Evolutionary conservation across 495 filamentous ascomycete genomes (phyloP), one percentile per base, ranked within the genome.

Genomic region (Aspergillus diversus): DNA sequence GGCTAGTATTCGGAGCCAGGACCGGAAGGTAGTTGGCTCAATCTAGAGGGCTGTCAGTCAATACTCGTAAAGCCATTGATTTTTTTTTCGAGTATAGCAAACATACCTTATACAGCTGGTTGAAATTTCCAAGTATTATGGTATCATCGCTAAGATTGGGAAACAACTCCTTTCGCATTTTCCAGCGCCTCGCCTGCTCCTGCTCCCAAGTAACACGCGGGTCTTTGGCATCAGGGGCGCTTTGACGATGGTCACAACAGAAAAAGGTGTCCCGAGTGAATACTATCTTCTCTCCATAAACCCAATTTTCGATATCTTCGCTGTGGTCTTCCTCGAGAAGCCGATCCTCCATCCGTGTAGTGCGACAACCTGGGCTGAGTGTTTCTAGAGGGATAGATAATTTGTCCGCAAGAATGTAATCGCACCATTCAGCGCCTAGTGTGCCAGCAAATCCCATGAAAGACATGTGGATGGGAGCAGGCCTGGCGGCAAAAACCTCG

Each of bases 381-480:
- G 93, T 97, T 5, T 87, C 86, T 5, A 81, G 82, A 0, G 95
- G 96, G 57, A 99, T 89, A 0, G 95, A 93, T 7, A 91, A 91
- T 49, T 89, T 79, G 69, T 99, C 95, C 5, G 95, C 93, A 33
- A 98, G 84, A 33, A 99, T 86, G 69, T 99, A 99, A 69, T 99
- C 95, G 72, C 95, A 99, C 95, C 95, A 99, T 70, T 98, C 95
- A 33, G 95, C 95, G 11, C 96, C 95, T 8, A 99, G 81, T 3
- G 95, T 97, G 7, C 95, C 95, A 1, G 95, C 95, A 75, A 99
- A 98, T 2, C 95, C 95, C 95, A 99, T 99, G 73, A 99, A 99
- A 0, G 95, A 97, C 95, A 99, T 99, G 66, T 98, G 95, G 54
- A 99, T 93, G 0, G 95, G 95, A 4, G 93, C 92, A 9, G 95